Conservation (phyloP, 2,329 filamentous ascomycete genomes). For the Gnomoniopsis smithogilvyi region DNA sequence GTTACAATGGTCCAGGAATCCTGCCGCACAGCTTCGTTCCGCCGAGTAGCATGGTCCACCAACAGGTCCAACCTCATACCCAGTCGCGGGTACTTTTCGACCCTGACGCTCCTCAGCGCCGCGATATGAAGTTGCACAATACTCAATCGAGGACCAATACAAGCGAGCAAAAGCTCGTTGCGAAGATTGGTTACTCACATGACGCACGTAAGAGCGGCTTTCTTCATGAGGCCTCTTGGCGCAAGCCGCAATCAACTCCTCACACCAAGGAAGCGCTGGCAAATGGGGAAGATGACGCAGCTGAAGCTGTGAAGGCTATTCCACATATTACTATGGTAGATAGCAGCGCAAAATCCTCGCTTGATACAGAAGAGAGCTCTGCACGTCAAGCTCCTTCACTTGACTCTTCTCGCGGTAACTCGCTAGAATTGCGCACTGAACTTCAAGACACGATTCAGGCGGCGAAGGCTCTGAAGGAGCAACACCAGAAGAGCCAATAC, state of each 20-base stretch:
- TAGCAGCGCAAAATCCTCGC: conserved; percentile 6
- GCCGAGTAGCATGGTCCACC: not conserved
- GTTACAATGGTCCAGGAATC: not conserved
- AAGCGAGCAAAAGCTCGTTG: not conserved
- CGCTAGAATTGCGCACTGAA: not conserved
- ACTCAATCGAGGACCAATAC: not conserved
- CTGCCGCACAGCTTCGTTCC: not conserved
- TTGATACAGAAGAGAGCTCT: conserved; percentile 6
- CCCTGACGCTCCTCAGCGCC: not conserved
- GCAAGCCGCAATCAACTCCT: conserved; percentile 5
- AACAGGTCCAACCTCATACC: not conserved
- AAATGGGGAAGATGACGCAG: not conserved
- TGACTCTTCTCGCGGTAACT: conserved; percentile 1
- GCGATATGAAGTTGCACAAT: not conserved
- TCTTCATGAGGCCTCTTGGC: conserved; percentile 10
- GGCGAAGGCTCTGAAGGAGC: not conserved
- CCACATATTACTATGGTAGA: conserved; percentile 1
- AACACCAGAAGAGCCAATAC: not conserved
- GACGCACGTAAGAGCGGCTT: not conserved
- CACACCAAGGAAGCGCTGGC: conserved; percentile 8
- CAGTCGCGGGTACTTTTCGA: conserved; percentile 2
- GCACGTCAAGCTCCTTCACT: not conserved
- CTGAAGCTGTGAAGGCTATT: not conserved
- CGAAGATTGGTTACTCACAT: not conserved
- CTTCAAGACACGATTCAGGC: not conserved